A percentile compares a stretch with the other conserved stretches of the same genome.
phyloP scores from a whole-genome alignment of 257 asterid species.

The Ilex asprella region DNA sequence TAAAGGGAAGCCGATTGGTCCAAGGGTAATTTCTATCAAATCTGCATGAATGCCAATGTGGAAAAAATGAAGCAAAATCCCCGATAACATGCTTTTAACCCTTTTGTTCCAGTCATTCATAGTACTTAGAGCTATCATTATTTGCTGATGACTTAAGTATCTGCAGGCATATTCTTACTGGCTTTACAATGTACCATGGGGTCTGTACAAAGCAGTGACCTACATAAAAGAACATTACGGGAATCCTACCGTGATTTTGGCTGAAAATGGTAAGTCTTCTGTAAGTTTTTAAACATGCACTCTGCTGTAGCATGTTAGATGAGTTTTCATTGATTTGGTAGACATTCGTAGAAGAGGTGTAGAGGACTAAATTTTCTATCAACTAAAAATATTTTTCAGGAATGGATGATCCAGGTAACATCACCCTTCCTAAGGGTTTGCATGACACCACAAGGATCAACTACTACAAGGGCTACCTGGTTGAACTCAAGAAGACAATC shows the following conservation, averaged over 20 bases:
- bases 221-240: constrained; percentile 75
- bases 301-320: no score
- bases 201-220: constrained; percentile 71
- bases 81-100: no score
- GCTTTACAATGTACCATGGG: constrained; percentile 96
- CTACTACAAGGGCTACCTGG: constrained; percentile 67
- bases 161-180: constrained; percentile 70
- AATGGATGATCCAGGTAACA: constrained; percentile 83
- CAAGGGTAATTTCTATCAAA: constrained; percentile 44
- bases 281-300: background rate
- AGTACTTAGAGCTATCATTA: no score
- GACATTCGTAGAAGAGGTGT: no score
- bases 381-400: constrained; percentile 29
- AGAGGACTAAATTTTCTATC: no score
- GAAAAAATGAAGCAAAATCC: background rate
- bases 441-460: constrained; percentile 50
- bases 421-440: constrained; percentile 51
- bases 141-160: background rate
- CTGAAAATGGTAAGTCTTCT: constrained; percentile 65
- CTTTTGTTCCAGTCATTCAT: background rate
- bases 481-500: constrained; percentile 54
- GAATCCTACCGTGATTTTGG: constrained; percentile 68
- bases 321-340: no score
- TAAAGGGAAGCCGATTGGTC: constrained; percentile 89
- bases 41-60: background rate